A percentile compares a stretch with the other conserved stretches of the same genome.
phyloP scores from a whole-genome alignment of 169 alveolate species.

The Cyclospora cayetanensis region DNA sequence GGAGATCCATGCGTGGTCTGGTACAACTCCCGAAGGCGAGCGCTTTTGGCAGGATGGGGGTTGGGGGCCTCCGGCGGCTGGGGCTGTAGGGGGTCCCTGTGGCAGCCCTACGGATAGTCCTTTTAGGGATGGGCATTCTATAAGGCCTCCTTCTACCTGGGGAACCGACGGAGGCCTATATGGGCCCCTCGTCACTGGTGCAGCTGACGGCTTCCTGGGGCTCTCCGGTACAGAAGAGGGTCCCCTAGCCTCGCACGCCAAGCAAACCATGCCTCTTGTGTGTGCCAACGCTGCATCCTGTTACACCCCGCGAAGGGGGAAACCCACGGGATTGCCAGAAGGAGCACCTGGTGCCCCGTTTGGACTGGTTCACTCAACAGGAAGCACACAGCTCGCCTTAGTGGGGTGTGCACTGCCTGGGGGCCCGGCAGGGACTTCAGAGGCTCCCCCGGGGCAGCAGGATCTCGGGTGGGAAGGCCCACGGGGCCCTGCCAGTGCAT shows the following conservation, averaged over 20 bases:
- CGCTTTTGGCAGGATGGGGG: neutral
- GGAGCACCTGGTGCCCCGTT: neutral
- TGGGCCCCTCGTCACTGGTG: neutral
- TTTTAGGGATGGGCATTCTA: neutral
- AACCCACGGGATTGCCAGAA: neutral
- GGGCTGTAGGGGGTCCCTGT: neutral
- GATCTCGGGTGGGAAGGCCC: neutral
- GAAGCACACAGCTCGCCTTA: neutral
- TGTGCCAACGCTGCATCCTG: neutral
- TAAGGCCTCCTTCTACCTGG: neutral
- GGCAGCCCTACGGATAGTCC: too few species aligned
- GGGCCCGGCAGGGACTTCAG: neutral
- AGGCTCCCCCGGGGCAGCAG: slow-evolving; percentile 2
- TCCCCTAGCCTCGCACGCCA: neutral
- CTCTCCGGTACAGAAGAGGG: neutral
- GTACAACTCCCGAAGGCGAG: neutral
- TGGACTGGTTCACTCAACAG: neutral
- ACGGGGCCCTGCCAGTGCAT: too few species aligned
- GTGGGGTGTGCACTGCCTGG: neutral
- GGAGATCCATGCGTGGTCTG: neutral
- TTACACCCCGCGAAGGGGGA: neutral
- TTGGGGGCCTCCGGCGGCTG: neutral
- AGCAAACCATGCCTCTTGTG: neutral
- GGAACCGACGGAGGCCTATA: neutral
- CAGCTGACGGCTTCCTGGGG: neutral